Evolutionary conservation across 2,329 filamentous ascomycete species (phyloP).

Genomic region (Colletotrichum lindemuthianum): DNA sequence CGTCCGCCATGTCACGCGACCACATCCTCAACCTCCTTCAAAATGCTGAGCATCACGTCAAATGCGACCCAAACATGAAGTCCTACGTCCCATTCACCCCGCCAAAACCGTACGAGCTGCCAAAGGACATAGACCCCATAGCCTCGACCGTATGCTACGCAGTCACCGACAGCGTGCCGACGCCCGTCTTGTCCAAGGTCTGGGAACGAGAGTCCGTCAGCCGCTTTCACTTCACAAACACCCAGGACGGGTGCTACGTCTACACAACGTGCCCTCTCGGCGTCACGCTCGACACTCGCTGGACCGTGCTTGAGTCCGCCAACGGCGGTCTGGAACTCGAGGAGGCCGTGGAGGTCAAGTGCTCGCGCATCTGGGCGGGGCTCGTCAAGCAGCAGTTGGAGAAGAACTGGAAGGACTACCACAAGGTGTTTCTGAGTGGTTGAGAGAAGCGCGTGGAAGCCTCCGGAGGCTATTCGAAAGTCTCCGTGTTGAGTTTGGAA

Average conservation of each 20-base stretch:
- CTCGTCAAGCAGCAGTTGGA: constrained; percentile 2
- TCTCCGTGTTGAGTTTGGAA: no score
- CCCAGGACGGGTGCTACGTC: background rate
- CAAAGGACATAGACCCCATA: background rate
- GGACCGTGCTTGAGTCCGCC: background rate
- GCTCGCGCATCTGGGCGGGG: constrained; percentile 1
- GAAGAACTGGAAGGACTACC: constrained; percentile 6
- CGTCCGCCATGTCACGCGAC: constrained; percentile 4
- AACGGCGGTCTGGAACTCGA: background rate
- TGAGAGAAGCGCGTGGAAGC: no score
- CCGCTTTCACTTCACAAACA: constrained; percentile 3
- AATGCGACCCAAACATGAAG: constrained; percentile 3
- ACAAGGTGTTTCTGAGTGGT: background rate
- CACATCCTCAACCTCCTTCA: constrained; percentile 1
- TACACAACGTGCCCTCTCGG: background rate
- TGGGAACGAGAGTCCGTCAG: constrained; percentile 3
- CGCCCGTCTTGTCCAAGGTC: background rate
- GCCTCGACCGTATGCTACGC: background rate
- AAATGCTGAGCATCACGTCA: constrained; percentile 8
- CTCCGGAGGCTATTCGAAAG: no score
- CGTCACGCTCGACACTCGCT: constrained; percentile 4
- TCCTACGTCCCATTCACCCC: background rate
- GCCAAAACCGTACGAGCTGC: background rate
- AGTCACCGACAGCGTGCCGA: constrained; percentile 8
- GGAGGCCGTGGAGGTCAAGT: background rate